A percentile compares a stretch with the other conserved stretches of the same genome.
These are phyloP conservation scores for Tilletia walkeri DNA, from an alignment of 1,284 basidiomycete genomes.

Conservation along the genomic window DNA sequence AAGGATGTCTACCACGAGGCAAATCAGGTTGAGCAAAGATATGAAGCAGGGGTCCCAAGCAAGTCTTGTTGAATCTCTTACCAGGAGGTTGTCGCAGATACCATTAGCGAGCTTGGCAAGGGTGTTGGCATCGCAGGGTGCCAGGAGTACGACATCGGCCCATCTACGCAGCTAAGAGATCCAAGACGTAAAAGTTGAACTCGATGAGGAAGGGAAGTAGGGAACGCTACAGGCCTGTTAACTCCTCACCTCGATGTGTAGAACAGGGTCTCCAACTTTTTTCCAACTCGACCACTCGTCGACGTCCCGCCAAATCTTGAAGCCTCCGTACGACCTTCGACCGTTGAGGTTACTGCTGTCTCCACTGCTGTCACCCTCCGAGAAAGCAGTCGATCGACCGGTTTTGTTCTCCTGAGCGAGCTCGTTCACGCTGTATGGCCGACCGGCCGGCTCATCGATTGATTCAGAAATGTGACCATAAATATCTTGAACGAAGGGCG, in stretches of 20 bases:
- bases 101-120: constrained; percentile 87
- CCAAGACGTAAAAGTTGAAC: background rate
- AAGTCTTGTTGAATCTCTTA: constrained; percentile 56
- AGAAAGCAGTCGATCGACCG: constrained; percentile 21
- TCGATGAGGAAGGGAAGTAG: background rate
- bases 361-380: constrained; percentile 52
- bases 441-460: background rate
- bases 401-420: constrained; percentile 36
- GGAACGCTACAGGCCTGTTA: background rate
- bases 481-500: background rate
- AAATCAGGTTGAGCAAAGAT: background rate
- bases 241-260: constrained; percentile 73
- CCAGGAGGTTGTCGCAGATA: constrained; percentile 83
- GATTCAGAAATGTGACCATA: background rate
- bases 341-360: background rate
- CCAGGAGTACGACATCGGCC: constrained; percentile 91
- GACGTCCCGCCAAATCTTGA: constrained; percentile 78
- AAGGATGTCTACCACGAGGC: constrained; percentile 70
- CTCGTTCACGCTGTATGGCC: constrained; percentile 22
- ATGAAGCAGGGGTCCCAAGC: background rate
- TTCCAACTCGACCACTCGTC: constrained; percentile 81
- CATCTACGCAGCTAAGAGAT: constrained; percentile 70
- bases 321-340: constrained; percentile 32
- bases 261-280: constrained; percentile 81
- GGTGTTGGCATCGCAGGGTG: constrained; percentile 92